A percentile compares a stretch with the other conserved stretches of the same genome.
Conservation (phyloP, 352 stramenopile genomes). For the Phytophthora nicotianae region DNA sequence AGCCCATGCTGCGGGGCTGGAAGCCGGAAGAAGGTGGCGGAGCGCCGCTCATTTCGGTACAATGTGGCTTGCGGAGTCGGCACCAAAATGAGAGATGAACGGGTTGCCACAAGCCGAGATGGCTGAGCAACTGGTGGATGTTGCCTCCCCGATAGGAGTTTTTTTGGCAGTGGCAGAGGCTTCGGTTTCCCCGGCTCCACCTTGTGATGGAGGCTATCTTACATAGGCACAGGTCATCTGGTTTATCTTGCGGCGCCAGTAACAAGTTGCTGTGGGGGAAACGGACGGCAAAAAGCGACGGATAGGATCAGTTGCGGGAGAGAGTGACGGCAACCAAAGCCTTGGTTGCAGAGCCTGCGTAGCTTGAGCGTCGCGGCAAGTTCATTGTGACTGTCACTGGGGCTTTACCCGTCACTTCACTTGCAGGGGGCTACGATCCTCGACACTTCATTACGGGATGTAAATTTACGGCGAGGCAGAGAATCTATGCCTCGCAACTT, state of each 20-base stretch:
- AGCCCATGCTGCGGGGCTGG: constrained; percentile 27
- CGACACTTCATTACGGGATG: constrained; percentile 12
- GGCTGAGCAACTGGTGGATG: constrained; percentile 8
- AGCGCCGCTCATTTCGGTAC: constrained; percentile 24
- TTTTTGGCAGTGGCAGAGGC: constrained; percentile 30
- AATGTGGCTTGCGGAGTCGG: constrained; percentile 22
- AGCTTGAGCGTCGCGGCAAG: background rate
- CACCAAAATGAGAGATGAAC: constrained; percentile 38
- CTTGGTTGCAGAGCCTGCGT: background rate
- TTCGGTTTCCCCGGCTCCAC: constrained; percentile 28
- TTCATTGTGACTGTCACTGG: too few relatives aligned
- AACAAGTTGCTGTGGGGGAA: constrained; percentile 13
- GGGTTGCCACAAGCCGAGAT: constrained; percentile 5
- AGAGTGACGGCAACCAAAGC: constrained; percentile 9
- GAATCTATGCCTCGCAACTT: too few relatives aligned
- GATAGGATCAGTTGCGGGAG: constrained; percentile 19
- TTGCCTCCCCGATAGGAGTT: constrained; percentile 5
- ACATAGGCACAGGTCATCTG: constrained; percentile 26
- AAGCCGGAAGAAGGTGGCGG: constrained; percentile 36
- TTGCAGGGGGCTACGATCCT: constrained; percentile 3
- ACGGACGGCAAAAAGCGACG: constrained; percentile 12
- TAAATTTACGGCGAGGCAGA: too few relatives aligned
- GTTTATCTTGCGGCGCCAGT: constrained; percentile 15
- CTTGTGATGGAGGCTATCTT: constrained; percentile 8
- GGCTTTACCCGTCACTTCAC: constrained; percentile 3